Evolutionary conservation across 768 basidiomycete genomes (phyloP), one percentile per base, ranked within the genome.

Genomic region (Russula compacta): DNA sequence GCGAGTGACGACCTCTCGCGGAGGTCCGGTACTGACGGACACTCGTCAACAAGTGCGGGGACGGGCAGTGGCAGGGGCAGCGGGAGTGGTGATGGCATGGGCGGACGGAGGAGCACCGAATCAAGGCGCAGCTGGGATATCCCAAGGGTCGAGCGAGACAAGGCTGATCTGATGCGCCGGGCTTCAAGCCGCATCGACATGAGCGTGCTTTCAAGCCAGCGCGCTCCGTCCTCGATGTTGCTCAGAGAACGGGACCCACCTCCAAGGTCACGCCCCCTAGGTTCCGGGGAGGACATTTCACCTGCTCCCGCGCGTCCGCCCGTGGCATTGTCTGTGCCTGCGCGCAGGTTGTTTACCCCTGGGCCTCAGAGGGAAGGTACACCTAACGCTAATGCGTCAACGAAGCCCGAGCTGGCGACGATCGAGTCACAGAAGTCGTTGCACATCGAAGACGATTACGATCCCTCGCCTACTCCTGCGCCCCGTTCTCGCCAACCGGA

Each of bases 311-410:
- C 56, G 2, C 44, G 48, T 14, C 35, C 47, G 1, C 6, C 46
- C 5, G 24, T 24, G 12, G 21, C 40, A 40, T 67, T 74, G 38
- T 71, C 78, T 0, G 76, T 76, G 9, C 71, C 78, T 0, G 76
- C 76, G 9, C 78, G 86, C 46, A 77, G 83, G 44, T 68, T 86
- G 44, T 81, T 84, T 63, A 75, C 81, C 0, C 82, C 84, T 3
- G 75, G 83, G 43, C 83, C 85, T 44, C 79, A 80, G 42, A 74
- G 80, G 24, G 80, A 81, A 65, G 75, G 78, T 47, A 63, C 62
- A 12, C 71, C 70, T 4, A 67, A 60, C 35, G 67, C 60, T 38
- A 67, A 60, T 33, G 67, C 60, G 36, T 64, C 63, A 21, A 54
- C 65, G 42, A 68, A 59, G 54, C 55, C 55, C 6, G 63, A 24